phyloP scores from a whole-genome alignment of 1,139 yeast genomes.

The Yamadazyma taylorii region DNA sequence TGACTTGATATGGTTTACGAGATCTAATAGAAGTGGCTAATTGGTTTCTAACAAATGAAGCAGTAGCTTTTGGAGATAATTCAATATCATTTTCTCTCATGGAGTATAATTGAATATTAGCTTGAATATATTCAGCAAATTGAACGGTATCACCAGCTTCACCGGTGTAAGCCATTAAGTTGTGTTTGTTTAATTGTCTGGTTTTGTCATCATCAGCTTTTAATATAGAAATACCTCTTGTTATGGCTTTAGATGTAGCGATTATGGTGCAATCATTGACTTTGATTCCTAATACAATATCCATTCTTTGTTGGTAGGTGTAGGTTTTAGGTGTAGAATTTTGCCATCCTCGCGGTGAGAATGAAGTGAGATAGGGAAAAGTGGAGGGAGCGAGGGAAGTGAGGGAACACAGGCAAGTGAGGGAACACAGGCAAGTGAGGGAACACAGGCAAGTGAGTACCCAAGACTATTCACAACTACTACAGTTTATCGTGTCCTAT shows the following conservation, averaged over 20 bases:
- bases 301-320: too few species aligned
- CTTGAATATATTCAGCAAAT: conserved; percentile 91
- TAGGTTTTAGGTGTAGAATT: not conserved
- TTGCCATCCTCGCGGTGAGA: not conserved
- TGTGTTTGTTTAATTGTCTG: conserved; percentile 68
- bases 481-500: too few species aligned
- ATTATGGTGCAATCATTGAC: conserved; percentile 78
- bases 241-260: conserved; percentile 92
- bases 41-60: conserved; percentile 85
- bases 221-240: conserved; percentile 89
- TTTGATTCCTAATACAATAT: conserved; percentile 82
- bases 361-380: too few species aligned
- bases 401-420: too few species aligned
- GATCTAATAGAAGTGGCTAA: conserved; percentile 87
- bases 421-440: not conserved
- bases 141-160: conserved; percentile 98
- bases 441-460: not conserved
- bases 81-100: conserved; percentile 82
- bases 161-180: conserved; percentile 88
- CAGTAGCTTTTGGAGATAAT: conserved; percentile 79
- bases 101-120: conserved; percentile 83
- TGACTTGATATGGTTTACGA: conserved; percentile 90
- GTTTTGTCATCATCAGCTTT: conserved; percentile 91
- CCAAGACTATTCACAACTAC: too few species aligned
- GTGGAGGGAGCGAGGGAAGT: too few species aligned